These are phyloP conservation scores for Coffea humblotiana DNA, from an alignment of 305 asterid species.

Conservation along the genomic window DNA sequence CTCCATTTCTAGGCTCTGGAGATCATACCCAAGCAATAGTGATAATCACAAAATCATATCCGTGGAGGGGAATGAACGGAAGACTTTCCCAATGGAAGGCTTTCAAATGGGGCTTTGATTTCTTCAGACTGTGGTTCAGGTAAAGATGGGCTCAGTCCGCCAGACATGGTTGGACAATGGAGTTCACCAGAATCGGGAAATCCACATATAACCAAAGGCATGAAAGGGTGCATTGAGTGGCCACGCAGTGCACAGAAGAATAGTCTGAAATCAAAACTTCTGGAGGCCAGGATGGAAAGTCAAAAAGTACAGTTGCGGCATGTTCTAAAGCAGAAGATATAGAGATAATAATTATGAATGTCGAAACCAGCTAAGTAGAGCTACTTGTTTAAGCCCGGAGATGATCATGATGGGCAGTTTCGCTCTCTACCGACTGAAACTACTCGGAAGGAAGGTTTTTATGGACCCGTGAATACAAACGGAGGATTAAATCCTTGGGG, in stretches of 20 bases:
- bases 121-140: conserved; percentile 53
- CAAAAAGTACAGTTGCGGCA: conserved; percentile 88
- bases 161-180: conserved; percentile 57
- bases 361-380: conserved; percentile 2
- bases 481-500: background rate
- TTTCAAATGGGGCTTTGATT: conserved; percentile 45
- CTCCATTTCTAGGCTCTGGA: conserved; percentile 70
- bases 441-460: conserved; percentile 10
- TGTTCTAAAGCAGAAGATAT: conserved; percentile 85
- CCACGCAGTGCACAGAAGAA: conserved; percentile 60
- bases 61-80: conserved; percentile 50
- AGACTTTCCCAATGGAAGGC: conserved; percentile 65
- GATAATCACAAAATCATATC: conserved; percentile 60
- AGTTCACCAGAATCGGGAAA: conserved; percentile 63
- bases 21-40: conserved; percentile 52
- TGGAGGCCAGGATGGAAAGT: conserved; percentile 84
- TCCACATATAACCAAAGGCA: conserved; percentile 53
- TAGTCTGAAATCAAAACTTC: conserved; percentile 71
- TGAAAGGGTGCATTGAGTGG: conserved; percentile 95
- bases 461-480: conserved; percentile 11
- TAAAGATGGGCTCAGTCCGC: conserved; percentile 50
- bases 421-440: conserved; percentile 7
- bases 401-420: background rate
- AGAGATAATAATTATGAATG: conserved; percentile 17
- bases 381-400: background rate